phyloP scores from a whole-genome alignment of 345 rosid species.

The Eucalyptus tenuipes region DNA sequence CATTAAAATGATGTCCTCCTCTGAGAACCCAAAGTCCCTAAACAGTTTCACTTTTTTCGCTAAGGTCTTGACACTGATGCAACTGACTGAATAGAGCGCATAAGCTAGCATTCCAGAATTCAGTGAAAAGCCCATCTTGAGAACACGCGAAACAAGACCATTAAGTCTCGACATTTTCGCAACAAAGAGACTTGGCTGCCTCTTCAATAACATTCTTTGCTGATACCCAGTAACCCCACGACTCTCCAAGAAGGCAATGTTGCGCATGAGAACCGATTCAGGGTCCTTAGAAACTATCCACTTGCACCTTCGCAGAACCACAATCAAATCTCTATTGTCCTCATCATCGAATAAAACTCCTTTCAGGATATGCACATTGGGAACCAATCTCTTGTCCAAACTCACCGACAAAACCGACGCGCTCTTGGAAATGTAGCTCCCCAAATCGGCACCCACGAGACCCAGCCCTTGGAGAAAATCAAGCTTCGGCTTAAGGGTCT shows the following conservation, averaged over 20 bases:
- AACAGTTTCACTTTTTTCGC: constrained; percentile 11
- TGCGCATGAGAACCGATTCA: neutral
- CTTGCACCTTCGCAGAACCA: constrained; percentile 2
- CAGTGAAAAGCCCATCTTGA: constrained; percentile 16
- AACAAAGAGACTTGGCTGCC: constrained; percentile 17
- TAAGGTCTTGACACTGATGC: constrained; percentile 9
- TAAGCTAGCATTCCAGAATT: constrained; percentile 29
- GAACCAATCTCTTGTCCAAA: constrained; percentile 12
- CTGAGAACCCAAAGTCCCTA: constrained; percentile 12
- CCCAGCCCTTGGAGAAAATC: constrained; percentile 16
- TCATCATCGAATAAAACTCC: constrained; percentile 1
- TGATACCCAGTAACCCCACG: constrained; percentile 22
- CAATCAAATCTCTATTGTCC: constrained; percentile 3
- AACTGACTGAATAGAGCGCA: constrained; percentile 11
- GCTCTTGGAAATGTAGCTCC: constrained; percentile 7
- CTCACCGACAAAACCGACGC: neutral
- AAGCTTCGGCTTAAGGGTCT: constrained; percentile 13
- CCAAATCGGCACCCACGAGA: constrained; percentile 4
- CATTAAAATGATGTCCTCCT: constrained; percentile 7
- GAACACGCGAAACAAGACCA: neutral
- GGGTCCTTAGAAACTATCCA: constrained; percentile 2
- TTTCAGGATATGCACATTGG: constrained; percentile 3
- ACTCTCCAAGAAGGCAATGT: constrained; percentile 8
- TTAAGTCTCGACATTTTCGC: neutral
- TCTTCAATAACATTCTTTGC: constrained; percentile 4